Evolutionary conservation across 129 eudicot genomes (phyloP), one percentile per base, ranked within the genome.

Genomic region (Lonicera japonica): DNA sequence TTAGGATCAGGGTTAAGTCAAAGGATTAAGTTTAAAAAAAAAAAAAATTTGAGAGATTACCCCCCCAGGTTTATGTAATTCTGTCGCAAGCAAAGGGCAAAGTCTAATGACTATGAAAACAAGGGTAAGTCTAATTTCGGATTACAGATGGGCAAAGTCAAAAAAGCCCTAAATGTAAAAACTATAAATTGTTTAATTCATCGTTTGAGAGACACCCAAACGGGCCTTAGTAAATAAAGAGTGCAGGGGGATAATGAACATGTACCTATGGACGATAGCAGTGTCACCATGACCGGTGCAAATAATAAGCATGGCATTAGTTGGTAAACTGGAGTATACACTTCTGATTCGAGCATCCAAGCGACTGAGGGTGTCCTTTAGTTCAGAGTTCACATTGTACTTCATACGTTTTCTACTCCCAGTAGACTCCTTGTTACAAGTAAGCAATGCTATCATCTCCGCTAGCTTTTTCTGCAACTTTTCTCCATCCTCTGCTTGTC

Each of bases 271-370:
- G 46, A 94, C 89, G 12, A 82, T 67, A 70, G 94, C 87, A 54
- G 95, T 88, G 76, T 94, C 95, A 63, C 99, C 99, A 61, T 94
- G 96, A 65, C 96, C 99, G 0, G 99, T 82, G 82, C 95, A 94
- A 38, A 94, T 66, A 54, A 94, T 79, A 51, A 94, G 82, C 99
- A 94, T 94, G 43, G 89, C 76, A 71, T 94, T 94, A 16, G 29
- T 24, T 16, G 95, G 99, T 71, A 94, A 83, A 65, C 70, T 71
- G 54, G 92, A 64, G 47, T 83, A 78, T 46, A 88, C 23, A 56
- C 65, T 66, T 71, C 71, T 75, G 52, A 94, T 74, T 73, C 86
- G 73, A 61, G 72, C 69, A 79, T 88, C 73, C 21, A 86, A 61
- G 19, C 78, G 83, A 74, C 74, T 48, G 38, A 94, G 87, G 69